phyloP scores from a whole-genome alignment of 2,329 filamentous ascomycete genomes.

The Aspergillus glaucus region DNA sequence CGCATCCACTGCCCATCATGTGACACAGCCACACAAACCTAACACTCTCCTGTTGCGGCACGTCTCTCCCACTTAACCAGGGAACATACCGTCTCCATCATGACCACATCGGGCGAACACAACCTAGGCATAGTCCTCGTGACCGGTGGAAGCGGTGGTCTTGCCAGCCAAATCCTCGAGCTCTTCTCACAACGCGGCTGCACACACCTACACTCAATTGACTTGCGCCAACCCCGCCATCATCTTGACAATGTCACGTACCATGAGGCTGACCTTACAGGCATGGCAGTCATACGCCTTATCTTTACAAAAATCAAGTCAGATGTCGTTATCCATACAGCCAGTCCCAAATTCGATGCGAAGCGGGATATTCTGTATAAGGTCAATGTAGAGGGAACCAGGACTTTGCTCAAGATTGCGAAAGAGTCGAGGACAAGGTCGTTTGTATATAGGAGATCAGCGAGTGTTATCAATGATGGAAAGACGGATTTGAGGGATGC shows the following conservation, averaged over 20 bases:
- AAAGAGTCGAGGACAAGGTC: background rate
- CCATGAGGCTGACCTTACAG: background rate
- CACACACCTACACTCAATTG: background rate
- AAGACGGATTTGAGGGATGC: no score
- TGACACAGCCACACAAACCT: no score
- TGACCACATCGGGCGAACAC: background rate
- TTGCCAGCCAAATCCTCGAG: background rate
- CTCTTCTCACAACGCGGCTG: background rate
- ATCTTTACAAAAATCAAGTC: background rate
- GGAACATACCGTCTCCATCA: background rate
- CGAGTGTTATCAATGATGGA: no score
- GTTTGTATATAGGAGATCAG: no score
- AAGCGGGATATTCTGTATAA: background rate
- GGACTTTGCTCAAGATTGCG: background rate
- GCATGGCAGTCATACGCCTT: background rate
- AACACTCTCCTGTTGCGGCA: no score
- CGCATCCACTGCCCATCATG: no score
- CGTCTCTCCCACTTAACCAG: no score
- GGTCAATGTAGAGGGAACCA: background rate
- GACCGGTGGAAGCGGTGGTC: background rate
- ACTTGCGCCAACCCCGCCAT: background rate
- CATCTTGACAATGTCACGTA: background rate
- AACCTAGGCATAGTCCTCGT: background rate
- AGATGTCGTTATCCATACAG: background rate
- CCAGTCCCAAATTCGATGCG: background rate